Conservation (phyloP, 2,329 filamentous ascomycete genomes). For the Tolypocladium sp. region DNA sequence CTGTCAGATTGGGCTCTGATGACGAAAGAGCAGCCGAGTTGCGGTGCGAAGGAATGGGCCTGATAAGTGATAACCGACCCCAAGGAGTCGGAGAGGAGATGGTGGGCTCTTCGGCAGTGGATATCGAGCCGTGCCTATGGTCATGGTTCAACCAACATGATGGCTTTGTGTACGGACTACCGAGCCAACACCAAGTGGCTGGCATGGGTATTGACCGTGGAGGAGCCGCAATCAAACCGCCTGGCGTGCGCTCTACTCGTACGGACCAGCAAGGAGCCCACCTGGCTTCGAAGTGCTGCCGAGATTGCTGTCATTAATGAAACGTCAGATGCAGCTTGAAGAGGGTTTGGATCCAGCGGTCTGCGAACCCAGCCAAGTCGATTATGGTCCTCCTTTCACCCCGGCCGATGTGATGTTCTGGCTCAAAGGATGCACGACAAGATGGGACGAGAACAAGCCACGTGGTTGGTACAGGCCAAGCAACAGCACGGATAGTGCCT, state of each 20-base stretch:
- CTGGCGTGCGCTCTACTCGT: neutral
- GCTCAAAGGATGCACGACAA: neutral
- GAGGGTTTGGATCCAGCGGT: neutral
- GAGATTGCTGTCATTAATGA: neutral
- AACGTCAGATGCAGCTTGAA: neutral
- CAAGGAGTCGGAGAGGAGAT: neutral
- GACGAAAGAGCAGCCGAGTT: neutral
- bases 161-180: neutral
- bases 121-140: too few relatives aligned
- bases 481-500: neutral
- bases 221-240: neutral
- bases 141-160: neutral
- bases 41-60: neutral
- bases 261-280: neutral
- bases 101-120: neutral
- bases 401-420: neutral
- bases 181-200: neutral
- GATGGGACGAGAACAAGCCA: neutral
- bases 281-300: neutral
- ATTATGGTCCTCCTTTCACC: neutral
- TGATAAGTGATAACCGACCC: neutral
- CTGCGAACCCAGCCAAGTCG: neutral
- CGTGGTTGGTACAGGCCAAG: neutral
- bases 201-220: neutral
- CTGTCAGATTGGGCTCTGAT: neutral